Conservation (phyloP, 495 filamentous ascomycete genomes). For the Elaphomyces granulatus region DNA sequence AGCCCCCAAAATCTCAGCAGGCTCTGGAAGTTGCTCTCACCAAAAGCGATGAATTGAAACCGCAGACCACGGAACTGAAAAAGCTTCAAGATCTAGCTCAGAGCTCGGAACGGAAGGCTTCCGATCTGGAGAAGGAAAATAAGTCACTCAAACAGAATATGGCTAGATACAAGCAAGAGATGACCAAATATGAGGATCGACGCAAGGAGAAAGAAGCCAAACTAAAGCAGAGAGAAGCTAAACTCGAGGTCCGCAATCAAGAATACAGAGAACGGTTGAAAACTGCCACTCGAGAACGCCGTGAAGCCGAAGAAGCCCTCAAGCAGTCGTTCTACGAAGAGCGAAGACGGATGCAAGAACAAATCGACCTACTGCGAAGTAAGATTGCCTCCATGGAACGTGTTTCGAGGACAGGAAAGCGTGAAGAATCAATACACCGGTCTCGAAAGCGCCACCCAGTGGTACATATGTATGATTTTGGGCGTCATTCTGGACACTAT, state of each 20-base stretch:
- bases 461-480: constrained; percentile 21
- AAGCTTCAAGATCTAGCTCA: constrained; percentile 39
- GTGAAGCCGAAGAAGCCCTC: constrained; percentile 25
- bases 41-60: constrained; percentile 48
- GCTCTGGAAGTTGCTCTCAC: constrained; percentile 42
- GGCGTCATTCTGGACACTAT: not conserved
- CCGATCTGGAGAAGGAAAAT: constrained; percentile 44
- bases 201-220: constrained; percentile 38
- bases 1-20: constrained; percentile 27
- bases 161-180: constrained; percentile 39
- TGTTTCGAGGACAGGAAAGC: constrained; percentile 13
- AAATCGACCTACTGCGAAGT: constrained; percentile 21
- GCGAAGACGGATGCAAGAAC: constrained; percentile 21
- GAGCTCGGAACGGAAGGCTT: constrained; percentile 51
- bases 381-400: constrained; percentile 18
- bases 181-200: constrained; percentile 36
- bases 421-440: constrained; percentile 17
- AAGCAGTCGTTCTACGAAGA: constrained; percentile 22
- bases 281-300: constrained; percentile 21
- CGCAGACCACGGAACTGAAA: constrained; percentile 33
- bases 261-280: constrained; percentile 32
- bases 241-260: constrained; percentile 32
- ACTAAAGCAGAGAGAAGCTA: constrained; percentile 33
- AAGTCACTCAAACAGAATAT: constrained; percentile 36
- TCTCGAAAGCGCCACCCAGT: constrained; percentile 22